Conservation (phyloP, 1,139 yeast species). For the Magnusiomyces magnusii region DNA sequence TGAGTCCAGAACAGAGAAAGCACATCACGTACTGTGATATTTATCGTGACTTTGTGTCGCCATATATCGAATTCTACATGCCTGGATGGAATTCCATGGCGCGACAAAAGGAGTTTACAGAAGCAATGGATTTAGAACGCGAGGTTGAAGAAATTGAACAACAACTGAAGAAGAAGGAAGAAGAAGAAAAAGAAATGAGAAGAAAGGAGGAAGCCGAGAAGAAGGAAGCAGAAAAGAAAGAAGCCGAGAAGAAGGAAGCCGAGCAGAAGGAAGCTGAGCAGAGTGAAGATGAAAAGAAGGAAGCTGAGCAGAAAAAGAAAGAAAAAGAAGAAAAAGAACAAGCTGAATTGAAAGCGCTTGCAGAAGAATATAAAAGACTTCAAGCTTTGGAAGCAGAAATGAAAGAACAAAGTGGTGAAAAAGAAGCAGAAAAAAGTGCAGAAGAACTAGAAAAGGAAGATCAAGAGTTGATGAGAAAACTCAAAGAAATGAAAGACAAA, state of each 20-base stretch:
- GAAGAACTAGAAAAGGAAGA: neutral
- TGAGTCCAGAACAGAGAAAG: slow-evolving; percentile 14
- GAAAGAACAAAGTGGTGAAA: neutral
- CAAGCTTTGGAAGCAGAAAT: too few species aligned
- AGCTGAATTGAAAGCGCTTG: neutral
- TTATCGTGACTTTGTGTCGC: slow-evolving; percentile 25
- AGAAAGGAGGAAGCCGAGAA: slow-evolving; percentile 7
- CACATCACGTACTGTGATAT: slow-evolving; percentile 21
- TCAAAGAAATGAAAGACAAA: neutral
- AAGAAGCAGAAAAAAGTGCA: neutral
- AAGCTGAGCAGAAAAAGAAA: neutral
- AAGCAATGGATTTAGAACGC: slow-evolving; percentile 13
- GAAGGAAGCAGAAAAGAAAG: neutral
- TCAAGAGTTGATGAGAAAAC: neutral
- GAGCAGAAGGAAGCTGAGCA: neutral
- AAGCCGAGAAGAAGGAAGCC: neutral
- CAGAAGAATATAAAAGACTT: too few species aligned
- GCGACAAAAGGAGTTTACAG: slow-evolving; percentile 15
- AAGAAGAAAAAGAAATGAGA: slow-evolving; percentile 1
- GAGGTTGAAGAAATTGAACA: slow-evolving; percentile 3
- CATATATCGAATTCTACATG: slow-evolving; percentile 17
- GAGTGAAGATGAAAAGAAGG: neutral
- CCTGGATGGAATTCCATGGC: slow-evolving; percentile 21
- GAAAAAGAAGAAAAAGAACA: neutral
- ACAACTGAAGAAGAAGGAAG: slow-evolving; percentile 5